A percentile compares a stretch with the other conserved stretches of the same genome.
phyloP scores from a whole-genome alignment of 768 basidiomycete species.

The Astraeus odoratus region DNA sequence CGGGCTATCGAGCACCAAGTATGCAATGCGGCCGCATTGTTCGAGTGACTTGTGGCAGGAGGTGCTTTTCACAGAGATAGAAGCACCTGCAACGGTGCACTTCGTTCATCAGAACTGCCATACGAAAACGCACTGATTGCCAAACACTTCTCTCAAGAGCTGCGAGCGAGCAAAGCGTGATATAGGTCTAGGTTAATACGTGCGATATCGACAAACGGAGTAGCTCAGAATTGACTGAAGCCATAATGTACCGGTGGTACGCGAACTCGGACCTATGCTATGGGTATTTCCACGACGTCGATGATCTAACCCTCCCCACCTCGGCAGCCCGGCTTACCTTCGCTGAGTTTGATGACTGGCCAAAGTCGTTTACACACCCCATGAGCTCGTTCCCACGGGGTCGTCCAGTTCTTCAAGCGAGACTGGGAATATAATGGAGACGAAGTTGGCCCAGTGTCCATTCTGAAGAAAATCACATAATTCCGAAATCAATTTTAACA shows the following conservation, averaged over 20 bases:
- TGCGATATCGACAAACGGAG: not conserved
- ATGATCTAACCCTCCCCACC: not conserved
- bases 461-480: too few species aligned
- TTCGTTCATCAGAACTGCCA: not conserved
- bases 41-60: not conserved
- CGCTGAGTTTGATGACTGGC: not conserved
- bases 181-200: not conserved
- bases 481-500: too few species aligned
- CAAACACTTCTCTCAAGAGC: not conserved
- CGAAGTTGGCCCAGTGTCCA: too few species aligned
- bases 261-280: too few species aligned
- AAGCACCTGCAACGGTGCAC: not conserved
- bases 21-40: not conserved
- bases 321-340: not conserved
- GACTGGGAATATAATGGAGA: too few species aligned
- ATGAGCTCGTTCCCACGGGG: too few species aligned
- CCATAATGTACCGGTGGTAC: too few species aligned
- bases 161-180: not conserved
- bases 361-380: not conserved
- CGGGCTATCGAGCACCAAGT: not conserved
- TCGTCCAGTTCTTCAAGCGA: too few species aligned
- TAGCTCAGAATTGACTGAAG: too few species aligned
- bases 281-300: not conserved
- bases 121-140: not conserved
- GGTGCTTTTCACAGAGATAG: not conserved